Evolutionary conservation across 2,329 filamentous ascomycete species (phyloP).

Genomic region (Alternaria burnsii): DNA sequence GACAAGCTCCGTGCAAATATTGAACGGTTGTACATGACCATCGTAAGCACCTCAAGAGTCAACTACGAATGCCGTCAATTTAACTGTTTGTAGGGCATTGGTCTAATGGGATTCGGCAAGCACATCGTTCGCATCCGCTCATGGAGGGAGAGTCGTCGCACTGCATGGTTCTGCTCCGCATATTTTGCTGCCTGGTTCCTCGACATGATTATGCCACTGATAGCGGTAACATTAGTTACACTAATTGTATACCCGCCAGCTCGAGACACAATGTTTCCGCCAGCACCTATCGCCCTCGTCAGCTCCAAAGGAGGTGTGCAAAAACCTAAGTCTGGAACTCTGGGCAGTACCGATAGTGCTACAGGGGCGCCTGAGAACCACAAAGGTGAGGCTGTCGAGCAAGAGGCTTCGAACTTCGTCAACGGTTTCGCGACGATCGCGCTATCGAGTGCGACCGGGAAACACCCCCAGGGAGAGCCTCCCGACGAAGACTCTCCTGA

Average conservation of each 20-base stretch:
- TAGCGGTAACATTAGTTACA: slow-evolving; percentile 67
- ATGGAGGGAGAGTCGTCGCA: slow-evolving; percentile 77
- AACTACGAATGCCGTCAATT: neutral
- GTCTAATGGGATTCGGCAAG: slow-evolving; percentile 72
- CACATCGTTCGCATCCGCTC: slow-evolving; percentile 80
- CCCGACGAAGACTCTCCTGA: slow-evolving; percentile 52
- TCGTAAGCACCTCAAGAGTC: slow-evolving; percentile 52
- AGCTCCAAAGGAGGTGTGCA: slow-evolving; percentile 75
- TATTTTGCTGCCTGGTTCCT: slow-evolving; percentile 74
- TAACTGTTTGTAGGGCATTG: slow-evolving; percentile 58
- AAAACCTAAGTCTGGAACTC: slow-evolving; percentile 76
- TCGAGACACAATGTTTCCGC: slow-evolving; percentile 74
- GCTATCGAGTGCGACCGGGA: slow-evolving; percentile 77
- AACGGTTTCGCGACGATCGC: slow-evolving; percentile 76
- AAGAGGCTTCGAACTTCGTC: slow-evolving; percentile 83
- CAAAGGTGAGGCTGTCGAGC: slow-evolving; percentile 83
- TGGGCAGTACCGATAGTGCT: slow-evolving; percentile 78
- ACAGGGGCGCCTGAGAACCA: slow-evolving; percentile 85
- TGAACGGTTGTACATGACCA: slow-evolving; percentile 83
- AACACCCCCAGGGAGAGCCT: slow-evolving; percentile 74
- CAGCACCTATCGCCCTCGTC: slow-evolving; percentile 78
- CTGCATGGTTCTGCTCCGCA: slow-evolving; percentile 69
- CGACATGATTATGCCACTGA: slow-evolving; percentile 72
- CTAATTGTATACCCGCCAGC: slow-evolving; percentile 72
- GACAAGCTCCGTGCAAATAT: slow-evolving; percentile 82